Evolutionary conservation across 306 rosid genomes (phyloP), one percentile per base, ranked within the genome.

Genomic region (Cucurbita argyrosperma): DNA sequence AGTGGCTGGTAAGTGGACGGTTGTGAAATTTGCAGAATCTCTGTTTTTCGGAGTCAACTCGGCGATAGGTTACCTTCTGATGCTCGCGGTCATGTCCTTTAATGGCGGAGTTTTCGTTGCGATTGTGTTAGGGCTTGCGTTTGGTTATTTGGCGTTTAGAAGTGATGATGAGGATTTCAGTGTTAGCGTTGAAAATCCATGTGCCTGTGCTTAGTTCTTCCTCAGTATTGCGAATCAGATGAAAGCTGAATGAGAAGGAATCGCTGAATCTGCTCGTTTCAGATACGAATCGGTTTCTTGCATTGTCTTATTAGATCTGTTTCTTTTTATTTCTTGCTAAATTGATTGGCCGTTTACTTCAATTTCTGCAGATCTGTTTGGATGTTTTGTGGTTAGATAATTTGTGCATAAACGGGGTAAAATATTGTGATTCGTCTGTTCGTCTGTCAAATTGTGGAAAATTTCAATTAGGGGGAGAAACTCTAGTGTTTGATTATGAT

Each of bases 61-160:
- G 49, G 92, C 89, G 86, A 85, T 94, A 76, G 98, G 98, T 14
- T 94, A 94, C 79, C 26, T 90, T 71, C 76, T 94, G 77, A 94
- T 94, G 98, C 75, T 94, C 70, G 87, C 98, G 37, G 74, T 90
- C 42, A 94, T 94, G 98, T 94, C 98, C 5, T 94, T 79, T 64
- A 94, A 94, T 76, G 97, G 95, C 4, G 98, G 98, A 14, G 96
- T 90, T 9, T 89, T 94, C 54, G 72, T 90, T 18, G 96, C 96
- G 1, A 45, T 90, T 39, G 96, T 85, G 1, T 43, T 89, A 52
- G 98, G 98, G 65, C 92, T 94, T 3, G 80, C 90, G 35, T 35
- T 84, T 18, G 99, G 99, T n/a, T 88, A 88, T 65, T 79, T 85
- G 71, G 37, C 76, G 15, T 94, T 89, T 74, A 84, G 97, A 60